These are phyloP conservation scores for Golovinomyces cichoracearum DNA, from an alignment of 2,329 filamentous ascomycete species.

Conservation along the genomic window DNA sequence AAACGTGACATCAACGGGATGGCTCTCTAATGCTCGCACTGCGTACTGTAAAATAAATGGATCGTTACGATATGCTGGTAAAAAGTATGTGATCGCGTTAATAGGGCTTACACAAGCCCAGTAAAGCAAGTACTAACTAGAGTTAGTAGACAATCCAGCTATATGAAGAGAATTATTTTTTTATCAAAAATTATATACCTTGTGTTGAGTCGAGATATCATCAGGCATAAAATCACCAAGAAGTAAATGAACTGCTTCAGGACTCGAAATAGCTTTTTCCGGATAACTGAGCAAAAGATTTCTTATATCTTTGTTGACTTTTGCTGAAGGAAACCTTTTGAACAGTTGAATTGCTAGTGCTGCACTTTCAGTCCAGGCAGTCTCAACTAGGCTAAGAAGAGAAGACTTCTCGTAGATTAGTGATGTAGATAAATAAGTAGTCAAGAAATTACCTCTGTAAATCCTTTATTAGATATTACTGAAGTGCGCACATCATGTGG, in stretches of 20 bases:
- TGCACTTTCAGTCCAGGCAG: constrained; percentile 69
- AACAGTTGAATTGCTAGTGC: constrained; percentile 68
- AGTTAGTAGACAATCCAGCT: background rate
- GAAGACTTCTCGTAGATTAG: constrained; percentile 17
- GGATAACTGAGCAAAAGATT: constrained; percentile 60
- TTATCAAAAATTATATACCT: constrained; percentile 30
- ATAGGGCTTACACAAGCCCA: constrained; percentile 86
- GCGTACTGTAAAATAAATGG: constrained; percentile 90
- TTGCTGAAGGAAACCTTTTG: constrained; percentile 50
- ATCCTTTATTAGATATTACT: constrained; percentile 15
- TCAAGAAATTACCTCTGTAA: constrained; percentile 17
- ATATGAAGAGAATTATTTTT: too few relatives aligned
- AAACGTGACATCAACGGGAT: constrained; percentile 91
- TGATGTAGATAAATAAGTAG: background rate
- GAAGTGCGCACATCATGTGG: constrained; percentile 22
- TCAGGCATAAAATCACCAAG: constrained; percentile 49
- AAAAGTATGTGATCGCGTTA: constrained; percentile 75
- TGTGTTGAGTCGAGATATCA: constrained; percentile 65
- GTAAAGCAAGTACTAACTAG: constrained; percentile 54
- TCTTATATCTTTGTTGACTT: constrained; percentile 49
- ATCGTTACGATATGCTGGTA: constrained; percentile 74
- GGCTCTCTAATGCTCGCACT: constrained; percentile 78
- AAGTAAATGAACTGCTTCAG: constrained; percentile 60
- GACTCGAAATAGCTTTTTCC: constrained; percentile 53
- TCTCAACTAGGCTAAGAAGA: constrained; percentile 35